phyloP scores from a whole-genome alignment of 257 asterid species.

The Solanum corneliomulleri region DNA sequence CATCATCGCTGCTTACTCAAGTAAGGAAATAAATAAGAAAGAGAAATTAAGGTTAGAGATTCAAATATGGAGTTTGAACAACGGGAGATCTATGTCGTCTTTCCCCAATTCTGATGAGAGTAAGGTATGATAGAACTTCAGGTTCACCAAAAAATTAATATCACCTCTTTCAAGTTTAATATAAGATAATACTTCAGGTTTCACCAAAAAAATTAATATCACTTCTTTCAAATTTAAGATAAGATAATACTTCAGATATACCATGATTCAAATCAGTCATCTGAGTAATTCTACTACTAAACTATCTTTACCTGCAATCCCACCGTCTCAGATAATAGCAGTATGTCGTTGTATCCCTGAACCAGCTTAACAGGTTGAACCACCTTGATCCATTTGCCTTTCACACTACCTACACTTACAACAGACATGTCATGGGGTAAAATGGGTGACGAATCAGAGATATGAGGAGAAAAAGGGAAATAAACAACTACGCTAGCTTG shows the following conservation, averaged over 20 bases:
- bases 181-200: not conserved
- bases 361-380: constrained; percentile 50
- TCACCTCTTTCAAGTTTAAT: not conserved
- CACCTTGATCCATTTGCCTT: constrained; percentile 78
- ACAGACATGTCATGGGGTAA: not conserved
- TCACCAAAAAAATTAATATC: not conserved
- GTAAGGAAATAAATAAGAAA: not conserved
- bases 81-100: not conserved
- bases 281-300: not conserved
- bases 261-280: not conserved
- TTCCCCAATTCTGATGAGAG: not conserved
- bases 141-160: not conserved
- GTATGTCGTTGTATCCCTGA: constrained; percentile 68
- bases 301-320: constrained; percentile 72
- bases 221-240: not conserved
- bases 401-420: constrained; percentile 49
- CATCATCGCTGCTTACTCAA: not conserved
- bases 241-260: not conserved
- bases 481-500: not conserved
- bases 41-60: not conserved
- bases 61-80: not conserved
- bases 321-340: constrained; percentile 65
- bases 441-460: not conserved
- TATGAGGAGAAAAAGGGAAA: not conserved
- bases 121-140: not conserved